These are phyloP conservation scores for Pestalotiopsis sp. DNA, from an alignment of 2,329 filamentous ascomycete genomes.

Conservation along the genomic window DNA sequence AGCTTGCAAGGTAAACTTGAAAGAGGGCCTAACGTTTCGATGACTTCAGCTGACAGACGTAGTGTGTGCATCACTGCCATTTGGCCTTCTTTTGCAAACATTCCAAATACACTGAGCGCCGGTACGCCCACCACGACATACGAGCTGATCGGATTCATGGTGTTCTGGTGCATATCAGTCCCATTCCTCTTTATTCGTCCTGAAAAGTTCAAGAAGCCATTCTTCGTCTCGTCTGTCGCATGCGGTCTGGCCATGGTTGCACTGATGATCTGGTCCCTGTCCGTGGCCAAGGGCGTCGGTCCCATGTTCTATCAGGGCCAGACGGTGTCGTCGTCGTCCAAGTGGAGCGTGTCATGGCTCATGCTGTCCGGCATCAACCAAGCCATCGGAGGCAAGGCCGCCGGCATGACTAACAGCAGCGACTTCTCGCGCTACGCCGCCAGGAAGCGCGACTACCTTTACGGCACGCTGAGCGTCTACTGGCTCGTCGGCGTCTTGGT, in stretches of 20 bases:
- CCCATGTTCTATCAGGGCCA: conserved; percentile 39
- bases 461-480: conserved; percentile 38
- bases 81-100: conserved; percentile 42
- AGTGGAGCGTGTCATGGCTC: conserved; percentile 39
- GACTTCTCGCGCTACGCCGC: conserved; percentile 43
- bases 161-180: conserved; percentile 49
- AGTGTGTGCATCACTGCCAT: conserved; percentile 41
- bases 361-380: conserved; percentile 45
- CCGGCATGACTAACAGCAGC: conserved; percentile 31
- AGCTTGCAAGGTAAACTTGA: conserved; percentile 19
- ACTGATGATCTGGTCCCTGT: conserved; percentile 47
- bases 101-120: conserved; percentile 42
- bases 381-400: conserved; percentile 36
- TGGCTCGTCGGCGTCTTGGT: conserved; percentile 41
- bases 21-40: not conserved
- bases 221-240: conserved; percentile 40
- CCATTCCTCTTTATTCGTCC: conserved; percentile 49
- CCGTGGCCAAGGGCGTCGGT: conserved; percentile 42
- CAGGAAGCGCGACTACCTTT: conserved; percentile 31
- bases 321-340: conserved; percentile 30
- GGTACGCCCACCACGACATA: conserved; percentile 37
- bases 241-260: conserved; percentile 45
- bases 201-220: conserved; percentile 45
- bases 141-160: conserved; percentile 46
- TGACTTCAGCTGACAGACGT: conserved; percentile 17